Conservation (phyloP, 495 filamentous ascomycete genomes). For the Rhypophila decipiens region DNA sequence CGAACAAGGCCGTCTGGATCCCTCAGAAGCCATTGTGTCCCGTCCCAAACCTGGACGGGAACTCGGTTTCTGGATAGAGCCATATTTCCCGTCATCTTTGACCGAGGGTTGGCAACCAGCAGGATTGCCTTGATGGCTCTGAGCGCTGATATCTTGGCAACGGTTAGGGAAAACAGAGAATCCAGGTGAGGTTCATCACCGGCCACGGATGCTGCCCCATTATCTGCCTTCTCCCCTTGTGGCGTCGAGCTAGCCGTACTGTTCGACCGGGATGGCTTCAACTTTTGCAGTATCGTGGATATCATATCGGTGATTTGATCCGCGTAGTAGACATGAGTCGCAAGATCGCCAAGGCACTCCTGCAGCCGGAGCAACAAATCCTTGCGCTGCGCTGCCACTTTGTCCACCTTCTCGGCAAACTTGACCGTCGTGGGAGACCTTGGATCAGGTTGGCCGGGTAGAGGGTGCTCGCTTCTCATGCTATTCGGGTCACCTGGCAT, state of each 20-base stretch:
- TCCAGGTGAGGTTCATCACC: conserved; percentile 40
- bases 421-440: conserved; percentile 17
- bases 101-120: conserved; percentile 63
- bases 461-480: conserved; percentile 24
- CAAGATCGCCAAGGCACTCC: conserved; percentile 74
- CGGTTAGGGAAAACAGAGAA: conserved; percentile 65
- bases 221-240: conserved; percentile 33
- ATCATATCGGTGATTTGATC: conserved; percentile 94
- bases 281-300: conserved; percentile 62
- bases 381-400: conserved; percentile 27
- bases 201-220: conserved; percentile 21
- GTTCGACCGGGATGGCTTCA: conserved; percentile 55
- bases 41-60: conserved; percentile 77
- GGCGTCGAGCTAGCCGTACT: conserved; percentile 32
- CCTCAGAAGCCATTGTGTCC: conserved; percentile 79
- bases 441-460: conserved; percentile 20
- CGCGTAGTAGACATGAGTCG: conserved; percentile 88
- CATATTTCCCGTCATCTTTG: conserved; percentile 50
- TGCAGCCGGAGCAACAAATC: conserved; percentile 62
- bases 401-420: conserved; percentile 21
- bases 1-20: conserved; percentile 71
- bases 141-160: conserved; percentile 70
- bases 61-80: conserved; percentile 66
- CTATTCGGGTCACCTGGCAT: conserved; percentile 45
- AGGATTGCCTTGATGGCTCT: conserved; percentile 74